Percentiles rank a stretch among this genome's conserved stretches.
Evolutionary conservation across 192 early-diverging fungal species (phyloP).

Genomic region (Pilaira anomala): DNA sequence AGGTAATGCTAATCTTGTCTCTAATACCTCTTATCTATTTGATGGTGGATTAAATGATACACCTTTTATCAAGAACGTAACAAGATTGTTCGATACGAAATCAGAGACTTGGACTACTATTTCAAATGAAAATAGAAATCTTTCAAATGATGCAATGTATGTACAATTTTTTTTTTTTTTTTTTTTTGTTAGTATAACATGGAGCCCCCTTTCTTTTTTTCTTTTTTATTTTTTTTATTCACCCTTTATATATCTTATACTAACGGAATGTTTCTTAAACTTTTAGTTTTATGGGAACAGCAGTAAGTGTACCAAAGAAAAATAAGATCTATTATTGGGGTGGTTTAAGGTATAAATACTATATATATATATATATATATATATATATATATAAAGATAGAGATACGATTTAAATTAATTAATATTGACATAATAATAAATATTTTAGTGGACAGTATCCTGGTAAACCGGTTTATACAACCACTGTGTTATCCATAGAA

Average conservation of each 20-base stretch:
- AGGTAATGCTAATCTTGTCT: neutral
- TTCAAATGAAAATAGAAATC: neutral
- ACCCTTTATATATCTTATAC: neutral
- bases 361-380: too few species aligned
- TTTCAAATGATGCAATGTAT: constrained; percentile 3
- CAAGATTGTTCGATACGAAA: neutral
- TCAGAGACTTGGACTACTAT: neutral
- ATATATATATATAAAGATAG: too few species aligned
- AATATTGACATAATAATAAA: constrained; percentile 2
- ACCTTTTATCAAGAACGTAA: neutral
- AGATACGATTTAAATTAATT: too few species aligned
- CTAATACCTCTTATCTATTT: neutral
- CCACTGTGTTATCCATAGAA: neutral
- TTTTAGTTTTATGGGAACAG: constrained; percentile 3
- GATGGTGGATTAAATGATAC: constrained; percentile 1
- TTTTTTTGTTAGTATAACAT: too few species aligned
- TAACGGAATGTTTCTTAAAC: neutral
- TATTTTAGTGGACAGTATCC: constrained; percentile 4
- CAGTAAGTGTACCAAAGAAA: neutral
- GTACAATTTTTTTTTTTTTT: neutral
- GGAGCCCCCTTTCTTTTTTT: too few species aligned
- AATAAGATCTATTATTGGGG: constrained; percentile 1
- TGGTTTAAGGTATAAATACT: constrained; percentile 3
- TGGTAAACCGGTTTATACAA: neutral
- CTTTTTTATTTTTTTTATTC: too few species aligned